Evolutionary conservation across 2,329 filamentous ascomycete genomes (phyloP), one percentile per base, ranked within the genome.

Genomic region (Phialemoniopsis sp.): DNA sequence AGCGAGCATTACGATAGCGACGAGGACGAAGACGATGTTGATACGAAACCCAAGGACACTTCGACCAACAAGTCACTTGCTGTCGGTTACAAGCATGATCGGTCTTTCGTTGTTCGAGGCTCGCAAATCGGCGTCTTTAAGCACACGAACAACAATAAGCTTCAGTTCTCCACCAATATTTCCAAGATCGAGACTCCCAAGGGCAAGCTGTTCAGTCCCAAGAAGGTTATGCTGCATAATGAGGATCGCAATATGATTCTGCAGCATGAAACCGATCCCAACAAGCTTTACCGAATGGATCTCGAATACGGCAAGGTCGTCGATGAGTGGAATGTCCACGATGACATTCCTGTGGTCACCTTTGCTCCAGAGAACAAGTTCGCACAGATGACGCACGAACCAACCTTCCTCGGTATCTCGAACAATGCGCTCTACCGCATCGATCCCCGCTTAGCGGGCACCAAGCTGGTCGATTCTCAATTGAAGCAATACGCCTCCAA

Each of bases 41-140:
- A 90, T 49, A 76, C 82, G 5, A 72, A 80, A 26, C 79, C 78
- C 5, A 71, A 65, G 42, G 80, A 87, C 34, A 71, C 82, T 38
- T 87, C 93, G 50, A 85, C 85, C 32, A 90, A 94, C 53, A 98
- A 97, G 70, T 94, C 89, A 56, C 76, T 98, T 39, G 93, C 93
- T 12, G 93, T 98, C 37, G 93, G 93, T 40, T 95, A 95, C 68
- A 97, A 95, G 64, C 87, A 96, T 49, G 93, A 98, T 59, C 81
- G 93, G 43, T 97, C 93, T 0, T 98, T 97, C 53, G 93, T 98
- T 41, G 89, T 98, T 32, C 85, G 93, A 47, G 93, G 93, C 26
- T 93, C 90, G 52, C 96, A 97, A 75, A 98, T 98, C 59, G 93
- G 93, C 39, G 93, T 98, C 31, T 98, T 98, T 77, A 97, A 94